These are phyloP conservation scores for Mycena albidolilacea DNA, from an alignment of 768 basidiomycete genomes.

Conservation along the genomic window DNA sequence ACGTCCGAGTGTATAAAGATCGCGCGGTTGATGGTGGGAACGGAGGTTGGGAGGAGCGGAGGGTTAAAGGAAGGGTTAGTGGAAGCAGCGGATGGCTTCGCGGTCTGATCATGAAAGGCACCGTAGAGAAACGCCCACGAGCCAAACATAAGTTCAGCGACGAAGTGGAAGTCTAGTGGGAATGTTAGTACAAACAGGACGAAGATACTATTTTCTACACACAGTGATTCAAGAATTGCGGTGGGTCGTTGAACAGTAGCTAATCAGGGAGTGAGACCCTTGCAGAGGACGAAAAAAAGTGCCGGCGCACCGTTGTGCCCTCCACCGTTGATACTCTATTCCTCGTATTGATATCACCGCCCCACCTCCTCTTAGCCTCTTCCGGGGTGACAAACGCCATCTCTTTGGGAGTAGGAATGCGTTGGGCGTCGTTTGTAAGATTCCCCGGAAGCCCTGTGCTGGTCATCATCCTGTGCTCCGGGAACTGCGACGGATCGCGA, in stretches of 20 bases:
- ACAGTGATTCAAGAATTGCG: slow-evolving; percentile 52
- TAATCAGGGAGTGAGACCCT: slow-evolving; percentile 17
- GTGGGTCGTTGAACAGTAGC: slow-evolving; percentile 62
- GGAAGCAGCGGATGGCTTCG: slow-evolving; percentile 10
- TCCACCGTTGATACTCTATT: slow-evolving; percentile 66
- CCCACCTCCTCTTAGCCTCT: slow-evolving; percentile 66
- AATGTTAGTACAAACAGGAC: slow-evolving; percentile 47
- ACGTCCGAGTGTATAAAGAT: slow-evolving; percentile 67
- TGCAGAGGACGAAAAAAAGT: no score
- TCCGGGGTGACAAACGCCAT: slow-evolving; percentile 63
- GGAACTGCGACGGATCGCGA: slow-evolving; percentile 29
- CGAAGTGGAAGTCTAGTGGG: slow-evolving; percentile 75
- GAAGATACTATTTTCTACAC: not conserved
- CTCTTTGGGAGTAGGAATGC: slow-evolving; percentile 67
- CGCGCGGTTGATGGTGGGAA: slow-evolving; percentile 59
- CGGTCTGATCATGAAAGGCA: slow-evolving; percentile 44
- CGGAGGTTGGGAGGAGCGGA: slow-evolving; percentile 32
- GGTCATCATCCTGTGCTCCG: slow-evolving; percentile 61
- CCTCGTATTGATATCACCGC: slow-evolving; percentile 46
- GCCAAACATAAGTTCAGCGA: slow-evolving; percentile 71
- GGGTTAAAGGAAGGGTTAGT: slow-evolving; percentile 33
- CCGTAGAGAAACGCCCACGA: slow-evolving; percentile 68
- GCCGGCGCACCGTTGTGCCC: slow-evolving; percentile 64
- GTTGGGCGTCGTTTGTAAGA: slow-evolving; percentile 61
- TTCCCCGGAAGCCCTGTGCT: slow-evolving; percentile 67